Evolutionary conservation across 2,329 filamentous ascomycete genomes (phyloP), one percentile per base, ranked within the genome.

Genomic region (Macrophomina pseudophaseolina): DNA sequence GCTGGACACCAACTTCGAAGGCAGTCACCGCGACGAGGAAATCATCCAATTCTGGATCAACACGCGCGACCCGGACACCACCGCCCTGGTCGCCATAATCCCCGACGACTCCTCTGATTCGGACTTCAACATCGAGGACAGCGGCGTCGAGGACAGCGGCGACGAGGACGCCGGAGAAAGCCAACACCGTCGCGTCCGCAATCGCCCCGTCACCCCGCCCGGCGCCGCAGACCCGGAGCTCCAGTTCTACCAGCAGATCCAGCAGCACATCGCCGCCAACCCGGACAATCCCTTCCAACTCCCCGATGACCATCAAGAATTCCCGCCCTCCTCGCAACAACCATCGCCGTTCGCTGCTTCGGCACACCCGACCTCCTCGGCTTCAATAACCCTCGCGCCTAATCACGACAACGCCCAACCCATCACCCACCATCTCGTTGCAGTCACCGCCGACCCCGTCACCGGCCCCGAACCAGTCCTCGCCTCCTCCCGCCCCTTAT

Each of bases 11-110:
- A 71, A 70, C 46, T 81, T 77, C 66, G 80, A 81, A 68, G 72
- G 73, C 23, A 70, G 71, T 0, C 72, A 75, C 35, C 78, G 78
- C n/a, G 81, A 82, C 62, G 65, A 69, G 6, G 78, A 81, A 51
- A 79, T 83, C 65, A 80, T 83, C 16, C 71, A 75, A 11, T 82
- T 78, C 66, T 84, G 82, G 82, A 71, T 78, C 30, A 74, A 81
- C 66, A 71, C 73, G 0, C 78, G 81, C 12, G 76, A 76, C 0
- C 74, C 80, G 0, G 67, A 74, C 0, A 79, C 78, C 4, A 80
- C 76, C 0, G 80, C 81, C 1, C 73, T 82, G 1, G 73, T 56
- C 11, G 69, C 79, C 16, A 68, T 75, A 30, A 70, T 35, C 28
- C 53, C 32, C 4, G 38, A 54, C 16, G n/a, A 49, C 32, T 44